Evolutionary conservation across 768 basidiomycete species (phyloP), one percentile per base, ranked within the genome.

Genomic region (Naematelia aurantialba): DNA sequence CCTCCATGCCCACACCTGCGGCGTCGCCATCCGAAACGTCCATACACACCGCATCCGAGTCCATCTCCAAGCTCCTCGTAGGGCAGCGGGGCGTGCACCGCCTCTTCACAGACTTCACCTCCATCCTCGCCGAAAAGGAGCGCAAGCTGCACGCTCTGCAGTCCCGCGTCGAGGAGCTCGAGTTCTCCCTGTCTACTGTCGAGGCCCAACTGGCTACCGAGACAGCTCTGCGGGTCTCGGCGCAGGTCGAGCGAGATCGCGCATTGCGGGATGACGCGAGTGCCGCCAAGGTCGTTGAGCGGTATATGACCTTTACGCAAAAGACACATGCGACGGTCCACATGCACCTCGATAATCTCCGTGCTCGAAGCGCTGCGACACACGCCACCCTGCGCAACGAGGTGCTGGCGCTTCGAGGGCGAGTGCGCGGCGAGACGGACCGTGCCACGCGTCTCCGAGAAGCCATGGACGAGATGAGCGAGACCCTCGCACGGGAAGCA

Each of bases 221-320:
- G 39, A 67, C 68, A 5, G 42, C 58, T 4, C 46, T 63, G 0
- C 58, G 67, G 4, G 63, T 69, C 10, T 53, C 54, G 25, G 61
- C 65, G 19, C 55, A 68, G 27, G 55, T 66, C 5, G 66, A 68
- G 11, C 31, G 62, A 22, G 67, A 73, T 13, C 60, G 55, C 21
- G 68, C 66, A 3, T 30, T 69, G 5, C 39, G 72, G 24, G 74
- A 77, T 31, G 76, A 78, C 52, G 60, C 58, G 1, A 63, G 68
- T 25, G 78, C 78, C 0, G 68, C 71, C 5, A 69, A 61, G 13
- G 76, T 78, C 21, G 75, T 78, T n/a, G 78, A 77, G 66, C 31
- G 78, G 26, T 78, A 78, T 57, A 78, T 78, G 78, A 70, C 72
- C 0, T 78, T 77, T 57, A 74, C 78, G 11, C 78, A 78, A 59